Evolutionary conservation across 1,284 basidiomycete genomes (phyloP).

Genomic region (Ustilago trichophora): DNA sequence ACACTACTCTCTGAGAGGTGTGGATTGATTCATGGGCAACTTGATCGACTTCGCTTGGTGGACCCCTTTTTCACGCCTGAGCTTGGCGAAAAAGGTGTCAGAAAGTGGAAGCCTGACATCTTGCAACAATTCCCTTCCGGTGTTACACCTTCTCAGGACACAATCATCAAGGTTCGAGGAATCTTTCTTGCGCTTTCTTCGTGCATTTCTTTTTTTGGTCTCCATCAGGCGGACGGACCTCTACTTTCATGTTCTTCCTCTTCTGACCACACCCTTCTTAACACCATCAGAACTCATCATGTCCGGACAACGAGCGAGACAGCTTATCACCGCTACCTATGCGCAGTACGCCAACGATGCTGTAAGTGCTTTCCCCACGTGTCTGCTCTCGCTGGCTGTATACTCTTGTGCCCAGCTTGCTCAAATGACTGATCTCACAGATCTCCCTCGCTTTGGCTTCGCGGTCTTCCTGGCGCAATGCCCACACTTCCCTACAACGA

Average conservation of each 20-base stretch:
- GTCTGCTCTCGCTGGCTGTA: not conserved
- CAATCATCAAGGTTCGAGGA: too few species aligned
- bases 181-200: too few species aligned
- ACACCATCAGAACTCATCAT: constrained; percentile 22
- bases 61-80: too few species aligned
- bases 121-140: too few species aligned
- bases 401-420: constrained; percentile 14
- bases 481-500: not conserved
- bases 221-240: not conserved
- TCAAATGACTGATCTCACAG: constrained; percentile 43
- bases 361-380: constrained; percentile 16
- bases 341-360: constrained; percentile 51
- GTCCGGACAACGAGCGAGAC: constrained; percentile 44
- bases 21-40: too few species aligned
- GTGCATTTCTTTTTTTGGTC: too few species aligned
- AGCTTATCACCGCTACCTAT: constrained; percentile 47
- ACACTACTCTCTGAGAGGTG: too few species aligned
- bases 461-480: constrained; percentile 2
- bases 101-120: too few species aligned
- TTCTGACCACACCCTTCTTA: not conserved
- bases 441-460: constrained; percentile 16
- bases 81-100: too few species aligned
- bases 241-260: not conserved
- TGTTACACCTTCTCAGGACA: too few species aligned
- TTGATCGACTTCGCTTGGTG: too few species aligned